Evolutionary conservation across 2,329 filamentous ascomycete species (phyloP).

Genomic region (Fusarium sp.): DNA sequence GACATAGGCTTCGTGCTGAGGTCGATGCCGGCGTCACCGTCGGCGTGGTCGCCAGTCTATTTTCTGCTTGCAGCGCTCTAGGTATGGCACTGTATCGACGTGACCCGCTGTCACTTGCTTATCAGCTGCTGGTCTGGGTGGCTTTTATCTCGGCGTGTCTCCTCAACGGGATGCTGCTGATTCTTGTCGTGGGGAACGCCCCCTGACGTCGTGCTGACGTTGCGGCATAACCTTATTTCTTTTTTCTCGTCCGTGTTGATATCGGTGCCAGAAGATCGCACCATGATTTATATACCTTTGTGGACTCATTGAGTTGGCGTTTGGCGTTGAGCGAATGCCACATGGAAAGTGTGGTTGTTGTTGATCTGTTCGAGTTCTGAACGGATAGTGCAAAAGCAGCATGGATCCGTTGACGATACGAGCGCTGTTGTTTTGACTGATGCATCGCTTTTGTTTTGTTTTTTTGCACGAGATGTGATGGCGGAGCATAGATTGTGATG

Average conservation of each 20-base stretch:
- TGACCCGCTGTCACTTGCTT: conserved; percentile 56
- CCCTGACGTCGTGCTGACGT: conserved; percentile 42
- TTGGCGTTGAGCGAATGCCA: conserved; percentile 41
- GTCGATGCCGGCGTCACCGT: conserved; percentile 80
- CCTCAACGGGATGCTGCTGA: conserved; percentile 59
- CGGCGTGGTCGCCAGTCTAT: conserved; percentile 75
- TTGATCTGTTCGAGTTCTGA: neutral
- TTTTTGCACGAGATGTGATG: conserved; percentile 5
- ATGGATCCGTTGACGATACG: neutral
- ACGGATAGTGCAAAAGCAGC: neutral
- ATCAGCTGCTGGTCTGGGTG: conserved; percentile 56
- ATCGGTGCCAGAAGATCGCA: conserved; percentile 3
- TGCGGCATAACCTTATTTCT: neutral
- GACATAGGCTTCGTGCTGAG: conserved; percentile 74
- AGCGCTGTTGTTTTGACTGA: neutral
- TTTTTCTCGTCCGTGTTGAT: neutral
- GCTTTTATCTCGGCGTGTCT: conserved; percentile 54
- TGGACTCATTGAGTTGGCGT: conserved; percentile 19
- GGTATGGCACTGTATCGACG: conserved; percentile 68
- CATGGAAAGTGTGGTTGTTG: conserved; percentile 1
- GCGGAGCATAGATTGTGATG: conserved; percentile 10
- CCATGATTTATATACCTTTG: conserved; percentile 14
- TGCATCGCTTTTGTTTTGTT: conserved; percentile 4
- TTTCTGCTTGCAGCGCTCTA: conserved; percentile 72
- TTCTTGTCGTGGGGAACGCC: conserved; percentile 56